A percentile compares a stretch with the other conserved stretches of the same genome.
Conservation (phyloP, 2,329 filamentous ascomycete species). For the Fusarium xylarioides region DNA sequence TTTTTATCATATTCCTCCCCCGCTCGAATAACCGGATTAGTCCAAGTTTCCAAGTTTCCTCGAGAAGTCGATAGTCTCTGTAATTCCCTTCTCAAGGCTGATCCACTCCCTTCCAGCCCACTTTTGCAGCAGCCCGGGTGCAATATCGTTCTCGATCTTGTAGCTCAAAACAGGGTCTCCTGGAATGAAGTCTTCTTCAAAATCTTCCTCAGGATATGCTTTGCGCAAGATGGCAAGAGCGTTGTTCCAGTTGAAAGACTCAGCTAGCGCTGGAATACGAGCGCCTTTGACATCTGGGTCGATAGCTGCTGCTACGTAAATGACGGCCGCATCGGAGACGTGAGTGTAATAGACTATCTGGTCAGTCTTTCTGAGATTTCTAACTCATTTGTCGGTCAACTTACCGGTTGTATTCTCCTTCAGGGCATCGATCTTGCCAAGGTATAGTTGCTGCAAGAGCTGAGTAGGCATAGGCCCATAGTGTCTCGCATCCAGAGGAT, state of each 20-base stretch:
- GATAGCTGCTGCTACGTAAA: slow-evolving; percentile 27
- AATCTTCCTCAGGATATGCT: slow-evolving; percentile 4
- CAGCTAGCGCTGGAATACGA: slow-evolving; percentile 14
- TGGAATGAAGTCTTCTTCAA: slow-evolving; percentile 23
- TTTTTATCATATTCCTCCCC: accelerated
- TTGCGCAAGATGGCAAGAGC: slow-evolving; percentile 16
- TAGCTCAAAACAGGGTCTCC: slow-evolving; percentile 23
- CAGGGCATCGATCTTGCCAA: slow-evolving; percentile 13
- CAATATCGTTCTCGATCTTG: slow-evolving; percentile 26
- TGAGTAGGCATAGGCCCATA: slow-evolving; percentile 28
- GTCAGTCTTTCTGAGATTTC: not conserved
- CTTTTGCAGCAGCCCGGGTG: slow-evolving; percentile 13
- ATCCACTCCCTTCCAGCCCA: slow-evolving; percentile 36
- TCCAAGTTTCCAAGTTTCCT: slow-evolving; percentile 5
- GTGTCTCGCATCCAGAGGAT: slow-evolving; percentile 16
- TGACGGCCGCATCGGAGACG: slow-evolving; percentile 28
- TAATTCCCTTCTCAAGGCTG: slow-evolving; percentile 3
- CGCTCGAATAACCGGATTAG: accelerated
- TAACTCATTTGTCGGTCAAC: accelerated
- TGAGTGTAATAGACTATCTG: slow-evolving; percentile 33
- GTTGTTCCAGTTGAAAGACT: slow-evolving; percentile 34
- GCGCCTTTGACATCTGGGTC: slow-evolving; percentile 17
- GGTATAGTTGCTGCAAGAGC: slow-evolving; percentile 29
- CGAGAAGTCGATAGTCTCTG: slow-evolving; percentile 16
- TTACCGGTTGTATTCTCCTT: slow-evolving; percentile 15